Evolutionary conservation across 73 alveolate genomes (phyloP).

Genomic region (Effrenium voratum): DNA sequence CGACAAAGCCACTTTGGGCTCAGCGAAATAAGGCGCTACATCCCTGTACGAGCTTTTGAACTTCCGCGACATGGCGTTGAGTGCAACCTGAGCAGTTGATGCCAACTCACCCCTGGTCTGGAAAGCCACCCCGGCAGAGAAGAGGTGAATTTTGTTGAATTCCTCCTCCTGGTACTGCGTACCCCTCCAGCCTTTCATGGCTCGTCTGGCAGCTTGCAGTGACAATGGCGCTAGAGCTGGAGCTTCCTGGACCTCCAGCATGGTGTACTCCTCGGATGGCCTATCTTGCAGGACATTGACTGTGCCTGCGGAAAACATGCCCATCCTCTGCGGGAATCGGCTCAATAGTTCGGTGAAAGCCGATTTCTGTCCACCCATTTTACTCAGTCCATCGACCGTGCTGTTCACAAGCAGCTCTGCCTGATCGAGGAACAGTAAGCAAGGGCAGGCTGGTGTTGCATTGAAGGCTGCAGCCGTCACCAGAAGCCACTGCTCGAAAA

Average conservation of each 20-base stretch:
- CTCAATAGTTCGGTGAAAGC: background rate
- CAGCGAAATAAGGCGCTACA: conserved; percentile 49
- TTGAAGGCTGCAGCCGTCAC: conserved; percentile 42
- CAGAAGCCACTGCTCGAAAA: conserved; percentile 35
- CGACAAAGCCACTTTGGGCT: conserved; percentile 29
- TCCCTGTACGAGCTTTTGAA: conserved; percentile 19
- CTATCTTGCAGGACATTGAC: background rate
- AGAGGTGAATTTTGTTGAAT: too few species aligned
- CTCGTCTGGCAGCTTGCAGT: conserved; percentile 7
- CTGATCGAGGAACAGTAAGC: conserved; percentile 23
- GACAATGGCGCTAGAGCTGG: conserved; percentile 67
- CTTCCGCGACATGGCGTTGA: conserved; percentile 40
- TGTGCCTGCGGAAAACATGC: conserved; percentile 44
- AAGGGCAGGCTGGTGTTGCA: background rate
- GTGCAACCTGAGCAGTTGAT: conserved; percentile 34
- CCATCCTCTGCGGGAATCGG: conserved; percentile 54
- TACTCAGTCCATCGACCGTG: background rate
- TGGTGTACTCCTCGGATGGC: conserved; percentile 47
- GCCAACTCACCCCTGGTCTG: conserved; percentile 30
- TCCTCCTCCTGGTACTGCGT: conserved; percentile 47
- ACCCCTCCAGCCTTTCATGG: conserved; percentile 62
- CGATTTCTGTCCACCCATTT: background rate
- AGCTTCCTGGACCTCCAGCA: background rate
- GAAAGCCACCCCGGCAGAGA: conserved; percentile 46
- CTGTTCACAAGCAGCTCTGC: conserved; percentile 29